phyloP scores from a whole-genome alignment of 2,329 filamentous ascomycete genomes.

The Colletotrichum incanum region DNA sequence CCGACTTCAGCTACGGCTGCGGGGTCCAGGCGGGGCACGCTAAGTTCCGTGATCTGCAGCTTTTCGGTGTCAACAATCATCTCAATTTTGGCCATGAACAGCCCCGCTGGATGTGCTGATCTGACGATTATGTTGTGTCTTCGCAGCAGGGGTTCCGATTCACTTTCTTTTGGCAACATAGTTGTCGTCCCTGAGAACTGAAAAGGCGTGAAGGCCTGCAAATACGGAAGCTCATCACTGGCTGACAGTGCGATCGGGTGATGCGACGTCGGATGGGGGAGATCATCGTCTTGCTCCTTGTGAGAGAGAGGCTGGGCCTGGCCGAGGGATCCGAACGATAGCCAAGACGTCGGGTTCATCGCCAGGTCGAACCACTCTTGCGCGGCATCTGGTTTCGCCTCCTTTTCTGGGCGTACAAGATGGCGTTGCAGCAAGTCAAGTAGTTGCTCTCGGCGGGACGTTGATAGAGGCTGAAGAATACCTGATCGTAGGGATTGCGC shows the following conservation, averaged over 20 bases:
- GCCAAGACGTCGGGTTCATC: conserved; percentile 65
- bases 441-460: conserved; percentile 56
- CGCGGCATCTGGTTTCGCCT: conserved; percentile 50
- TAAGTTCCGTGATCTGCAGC: conserved; percentile 66
- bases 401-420: conserved; percentile 56
- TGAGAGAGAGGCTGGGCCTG: conserved; percentile 46
- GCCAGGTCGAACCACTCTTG: conserved; percentile 65
- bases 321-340: conserved; percentile 64
- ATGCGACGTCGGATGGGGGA: conserved; percentile 71
- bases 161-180: conserved; percentile 55
- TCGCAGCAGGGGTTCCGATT: conserved; percentile 60
- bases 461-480: conserved; percentile 48
- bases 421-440: conserved; percentile 59
- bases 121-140: conserved; percentile 70
- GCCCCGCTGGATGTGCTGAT: conserved; percentile 61
- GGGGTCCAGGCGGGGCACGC: conserved; percentile 70
- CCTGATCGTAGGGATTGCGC: conserved; percentile 57
- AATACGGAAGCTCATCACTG: conserved; percentile 76
- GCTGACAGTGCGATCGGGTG: conserved; percentile 75
- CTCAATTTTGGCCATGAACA: conserved; percentile 72
- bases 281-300: conserved; percentile 50
- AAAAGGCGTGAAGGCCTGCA: conserved; percentile 81
- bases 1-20: conserved; percentile 72
- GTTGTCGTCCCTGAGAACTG: conserved; percentile 70
- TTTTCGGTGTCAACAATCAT: conserved; percentile 72